These are phyloP conservation scores for Chara braunii DNA, from an alignment of 139 green algal genomes.

Conservation along the genomic window DNA sequence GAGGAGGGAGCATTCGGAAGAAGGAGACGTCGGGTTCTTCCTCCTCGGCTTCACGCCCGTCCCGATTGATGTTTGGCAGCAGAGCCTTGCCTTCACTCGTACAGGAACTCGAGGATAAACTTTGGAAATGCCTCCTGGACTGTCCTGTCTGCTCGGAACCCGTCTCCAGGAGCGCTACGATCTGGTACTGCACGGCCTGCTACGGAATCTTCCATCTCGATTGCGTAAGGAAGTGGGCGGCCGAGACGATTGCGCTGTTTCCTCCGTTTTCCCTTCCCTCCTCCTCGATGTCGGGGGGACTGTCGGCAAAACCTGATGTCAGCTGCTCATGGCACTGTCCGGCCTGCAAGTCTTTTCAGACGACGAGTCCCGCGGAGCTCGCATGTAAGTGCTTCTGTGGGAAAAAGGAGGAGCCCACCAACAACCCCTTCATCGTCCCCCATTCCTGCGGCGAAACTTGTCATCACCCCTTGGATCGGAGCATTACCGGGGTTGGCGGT, in stretches of 20 bases:
- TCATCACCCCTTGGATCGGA: constrained; percentile 9
- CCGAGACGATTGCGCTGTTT: neutral
- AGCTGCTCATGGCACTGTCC: too few relatives aligned
- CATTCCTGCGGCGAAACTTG: constrained; percentile 41
- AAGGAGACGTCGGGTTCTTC: too few relatives aligned
- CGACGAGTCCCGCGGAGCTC: neutral
- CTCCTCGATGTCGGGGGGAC: neutral
- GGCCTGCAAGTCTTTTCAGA: neutral
- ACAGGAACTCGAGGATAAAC: constrained; percentile 34
- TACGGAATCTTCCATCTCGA: constrained; percentile 36
- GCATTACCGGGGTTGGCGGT: too few relatives aligned
- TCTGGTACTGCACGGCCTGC: constrained; percentile 35
- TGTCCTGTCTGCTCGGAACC: constrained; percentile 32
- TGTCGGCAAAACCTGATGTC: neutral
- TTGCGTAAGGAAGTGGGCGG: constrained; percentile 30
- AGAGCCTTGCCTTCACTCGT: too few relatives aligned
- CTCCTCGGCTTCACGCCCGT: too few relatives aligned
- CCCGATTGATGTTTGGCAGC: too few relatives aligned
- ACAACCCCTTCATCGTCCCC: constrained; percentile 27
- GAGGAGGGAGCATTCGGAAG: too few relatives aligned
- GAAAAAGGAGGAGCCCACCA: neutral
- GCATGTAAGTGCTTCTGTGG: constrained; percentile 30
- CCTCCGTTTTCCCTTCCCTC: neutral
- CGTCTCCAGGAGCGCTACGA: constrained; percentile 1
- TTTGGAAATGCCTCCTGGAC: constrained; percentile 17